These are phyloP conservation scores for Ascoidea rubescens DNA, from an alignment of 805 yeast genomes.

Conservation along the genomic window DNA sequence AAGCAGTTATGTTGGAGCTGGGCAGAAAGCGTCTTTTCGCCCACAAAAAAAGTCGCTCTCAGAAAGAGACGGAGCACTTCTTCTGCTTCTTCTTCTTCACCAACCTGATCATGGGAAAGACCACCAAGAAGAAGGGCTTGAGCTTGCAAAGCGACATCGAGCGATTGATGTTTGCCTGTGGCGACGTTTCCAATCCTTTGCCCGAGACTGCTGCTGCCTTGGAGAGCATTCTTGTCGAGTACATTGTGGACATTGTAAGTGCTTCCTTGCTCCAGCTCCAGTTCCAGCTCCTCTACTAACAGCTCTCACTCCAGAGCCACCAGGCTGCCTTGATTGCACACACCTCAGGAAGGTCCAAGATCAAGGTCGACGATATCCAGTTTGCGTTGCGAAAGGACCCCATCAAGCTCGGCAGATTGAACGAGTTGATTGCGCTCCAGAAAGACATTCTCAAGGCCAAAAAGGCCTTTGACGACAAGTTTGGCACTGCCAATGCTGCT, in stretches of 20 bases:
- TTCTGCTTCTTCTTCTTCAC: no score
- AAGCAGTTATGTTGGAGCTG: no score
- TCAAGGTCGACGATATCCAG: constrained; percentile 20
- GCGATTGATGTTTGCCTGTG: not conserved
- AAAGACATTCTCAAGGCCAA: constrained; percentile 21
- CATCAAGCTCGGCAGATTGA: constrained; percentile 21
- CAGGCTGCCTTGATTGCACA: not conserved
- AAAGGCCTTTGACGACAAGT: constrained; percentile 17
- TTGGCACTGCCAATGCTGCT: no score
- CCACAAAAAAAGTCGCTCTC: no score
- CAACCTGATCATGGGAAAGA: not conserved
- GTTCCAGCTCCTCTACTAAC: no score
- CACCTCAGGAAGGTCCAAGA: constrained; percentile 8
- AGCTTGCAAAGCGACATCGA: not conserved
- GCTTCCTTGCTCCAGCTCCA: no score
- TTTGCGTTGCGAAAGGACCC: constrained; percentile 24
- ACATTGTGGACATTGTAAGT: not conserved
- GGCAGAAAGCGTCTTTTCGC: no score
- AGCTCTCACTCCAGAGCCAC: no score
- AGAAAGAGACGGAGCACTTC: no score
- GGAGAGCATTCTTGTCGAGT: not conserved
- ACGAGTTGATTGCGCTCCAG: constrained; percentile 19
- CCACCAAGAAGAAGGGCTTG: not conserved
- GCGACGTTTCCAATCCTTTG: not conserved
- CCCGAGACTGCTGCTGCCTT: not conserved